These are phyloP conservation scores for Sarocladium brachiariae DNA, from an alignment of 2,329 filamentous ascomycete species.

Conservation along the genomic window DNA sequence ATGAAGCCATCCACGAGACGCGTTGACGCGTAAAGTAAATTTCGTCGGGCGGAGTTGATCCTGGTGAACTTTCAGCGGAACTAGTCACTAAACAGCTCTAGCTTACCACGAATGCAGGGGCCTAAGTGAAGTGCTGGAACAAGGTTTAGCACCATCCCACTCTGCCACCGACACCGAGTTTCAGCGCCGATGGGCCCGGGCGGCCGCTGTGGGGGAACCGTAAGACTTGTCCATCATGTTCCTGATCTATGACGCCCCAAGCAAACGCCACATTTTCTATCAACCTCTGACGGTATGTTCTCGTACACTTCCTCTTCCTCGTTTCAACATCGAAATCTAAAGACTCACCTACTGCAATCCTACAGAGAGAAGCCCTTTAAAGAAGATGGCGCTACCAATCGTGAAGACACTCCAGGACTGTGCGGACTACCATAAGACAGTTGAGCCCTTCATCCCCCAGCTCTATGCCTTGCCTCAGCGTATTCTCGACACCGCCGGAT, in stretches of 20 bases:
- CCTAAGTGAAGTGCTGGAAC: too few relatives aligned
- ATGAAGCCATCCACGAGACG: not conserved
- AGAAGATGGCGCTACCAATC: constrained; percentile 61
- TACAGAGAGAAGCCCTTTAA: too few relatives aligned
- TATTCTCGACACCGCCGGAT: constrained; percentile 52
- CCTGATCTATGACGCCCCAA: constrained; percentile 6
- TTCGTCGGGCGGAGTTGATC: not conserved
- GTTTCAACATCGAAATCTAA: not conserved
- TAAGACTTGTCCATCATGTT: not conserved
- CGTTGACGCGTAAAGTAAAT: constrained; percentile 4
- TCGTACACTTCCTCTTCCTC: not conserved
- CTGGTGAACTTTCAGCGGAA: not conserved
- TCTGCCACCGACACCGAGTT: not conserved
- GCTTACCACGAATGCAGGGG: not conserved
- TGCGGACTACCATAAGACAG: constrained; percentile 66
- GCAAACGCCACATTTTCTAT: not conserved
- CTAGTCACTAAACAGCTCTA: not conserved
- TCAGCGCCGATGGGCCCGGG: not conserved
- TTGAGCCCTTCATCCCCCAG: constrained; percentile 67
- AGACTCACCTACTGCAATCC: not conserved
- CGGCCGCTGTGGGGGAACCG: not conserved
- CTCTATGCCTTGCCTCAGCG: constrained; percentile 63
- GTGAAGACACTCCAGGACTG: constrained; percentile 67
- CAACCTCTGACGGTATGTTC: not conserved
- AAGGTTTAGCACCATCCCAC: too few relatives aligned